Percentiles rank a stretch among this genome's conserved stretches.
Conservation (phyloP, 768 basidiomycete genomes). For the Mycena olivaceomarginata region DNA sequence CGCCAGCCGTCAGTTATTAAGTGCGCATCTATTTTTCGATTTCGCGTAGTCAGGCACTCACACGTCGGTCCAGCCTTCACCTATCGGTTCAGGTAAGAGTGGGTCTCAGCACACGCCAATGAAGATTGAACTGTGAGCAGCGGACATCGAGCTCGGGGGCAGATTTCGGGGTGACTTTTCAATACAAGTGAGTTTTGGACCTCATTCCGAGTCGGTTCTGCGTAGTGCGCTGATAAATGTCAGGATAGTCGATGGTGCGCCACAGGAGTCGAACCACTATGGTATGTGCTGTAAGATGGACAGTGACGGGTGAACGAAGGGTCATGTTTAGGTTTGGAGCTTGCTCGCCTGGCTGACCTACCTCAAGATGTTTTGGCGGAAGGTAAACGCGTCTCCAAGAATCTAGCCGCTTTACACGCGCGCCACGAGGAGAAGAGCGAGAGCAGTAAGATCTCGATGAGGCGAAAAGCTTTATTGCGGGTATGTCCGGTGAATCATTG, state of each 20-base stretch:
- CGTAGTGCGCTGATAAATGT: constrained; percentile 62
- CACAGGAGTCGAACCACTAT: constrained; percentile 81
- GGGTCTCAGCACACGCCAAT: not conserved
- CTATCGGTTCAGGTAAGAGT: constrained; percentile 82
- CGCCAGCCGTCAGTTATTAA: constrained; percentile 87
- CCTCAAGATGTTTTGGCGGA: constrained; percentile 82
- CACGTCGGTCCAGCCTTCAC: constrained; percentile 75
- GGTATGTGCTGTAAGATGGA: constrained; percentile 62
- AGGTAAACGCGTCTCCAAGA: constrained; percentile 76
- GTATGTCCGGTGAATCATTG: constrained; percentile 57
- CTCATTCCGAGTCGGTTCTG: constrained; percentile 59
- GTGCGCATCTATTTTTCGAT: constrained; percentile 63
- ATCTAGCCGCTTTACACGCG: constrained; percentile 75
- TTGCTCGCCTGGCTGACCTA: constrained; percentile 92
- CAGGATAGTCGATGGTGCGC: constrained; percentile 86
- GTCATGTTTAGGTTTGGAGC: constrained; percentile 82
- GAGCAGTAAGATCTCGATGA: constrained; percentile 72
- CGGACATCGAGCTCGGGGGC: constrained; percentile 70
- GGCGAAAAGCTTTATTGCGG: constrained; percentile 81
- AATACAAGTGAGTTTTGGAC: constrained; percentile 77
- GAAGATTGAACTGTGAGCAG: constrained; percentile 56
- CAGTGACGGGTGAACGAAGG: not conserved
- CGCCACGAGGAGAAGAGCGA: constrained; percentile 77
- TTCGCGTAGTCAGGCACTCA: not conserved
- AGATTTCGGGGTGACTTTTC: constrained; percentile 83